Evolutionary conservation across 495 filamentous ascomycete genomes (phyloP).

Genomic region (Geopyxis carbonaria): DNA sequence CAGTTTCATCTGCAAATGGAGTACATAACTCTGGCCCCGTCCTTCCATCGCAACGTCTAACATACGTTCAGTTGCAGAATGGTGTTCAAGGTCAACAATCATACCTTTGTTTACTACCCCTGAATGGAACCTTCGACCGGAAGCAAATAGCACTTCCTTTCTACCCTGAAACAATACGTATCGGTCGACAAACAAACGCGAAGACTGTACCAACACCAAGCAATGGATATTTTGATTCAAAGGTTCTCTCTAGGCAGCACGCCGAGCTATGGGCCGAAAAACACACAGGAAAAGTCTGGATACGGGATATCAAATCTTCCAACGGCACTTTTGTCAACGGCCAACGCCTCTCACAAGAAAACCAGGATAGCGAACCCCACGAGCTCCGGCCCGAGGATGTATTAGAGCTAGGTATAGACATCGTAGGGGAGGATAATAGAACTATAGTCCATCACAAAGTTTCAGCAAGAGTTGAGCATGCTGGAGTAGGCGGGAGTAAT

Average conservation of each 20-base stretch:
- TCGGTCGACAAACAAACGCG: conserved; percentile 90
- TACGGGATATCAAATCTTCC: conserved; percentile 92
- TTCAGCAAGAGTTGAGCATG: conserved; percentile 86
- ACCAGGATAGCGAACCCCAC: conserved; percentile 85
- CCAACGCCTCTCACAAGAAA: conserved; percentile 74
- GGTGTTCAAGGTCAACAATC: conserved; percentile 38
- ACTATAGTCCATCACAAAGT: conserved; percentile 97
- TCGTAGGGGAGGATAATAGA: conserved; percentile 95
- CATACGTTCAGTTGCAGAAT: conserved; percentile 32
- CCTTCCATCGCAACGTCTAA: conserved; percentile 53
- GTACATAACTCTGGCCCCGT: conserved; percentile 61
- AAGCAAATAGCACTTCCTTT: conserved; percentile 89
- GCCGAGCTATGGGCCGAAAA: conserved; percentile 90
- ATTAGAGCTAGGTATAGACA: conserved; percentile 89
- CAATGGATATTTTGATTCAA: conserved; percentile 96
- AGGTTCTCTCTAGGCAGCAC: conserved; percentile 89
- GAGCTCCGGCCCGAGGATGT: conserved; percentile 76
- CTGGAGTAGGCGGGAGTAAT: conserved; percentile 39
- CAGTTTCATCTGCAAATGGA: conserved; percentile 49
- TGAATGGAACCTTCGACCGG: conserved; percentile 90
- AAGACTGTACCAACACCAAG: conserved; percentile 77
- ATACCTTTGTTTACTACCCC: conserved; percentile 63
- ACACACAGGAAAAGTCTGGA: conserved; percentile 69
- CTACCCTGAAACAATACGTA: conserved; percentile 71
- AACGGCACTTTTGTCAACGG: conserved; percentile 98